Conservation (phyloP, 352 stramenopile species). For the Aphanomyces invadans region DNA sequence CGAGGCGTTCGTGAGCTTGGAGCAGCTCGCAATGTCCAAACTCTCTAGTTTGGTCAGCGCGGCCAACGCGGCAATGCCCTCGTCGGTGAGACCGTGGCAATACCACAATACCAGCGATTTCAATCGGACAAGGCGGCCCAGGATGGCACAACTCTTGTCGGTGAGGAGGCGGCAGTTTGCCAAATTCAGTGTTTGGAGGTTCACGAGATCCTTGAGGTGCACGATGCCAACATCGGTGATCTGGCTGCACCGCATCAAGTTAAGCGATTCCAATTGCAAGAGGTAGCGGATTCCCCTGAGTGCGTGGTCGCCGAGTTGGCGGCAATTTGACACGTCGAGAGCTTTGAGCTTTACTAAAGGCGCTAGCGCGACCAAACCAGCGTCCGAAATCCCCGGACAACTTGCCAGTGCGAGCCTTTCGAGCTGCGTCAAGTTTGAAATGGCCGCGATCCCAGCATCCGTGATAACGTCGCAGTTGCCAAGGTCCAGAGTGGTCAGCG, state of each 20-base stretch:
- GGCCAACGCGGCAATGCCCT: slow-evolving; percentile 35
- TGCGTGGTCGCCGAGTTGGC: slow-evolving; percentile 57
- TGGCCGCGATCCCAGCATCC: slow-evolving; percentile 37
- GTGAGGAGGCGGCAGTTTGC: slow-evolving; percentile 75
- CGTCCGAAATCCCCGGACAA: slow-evolving; percentile 47
- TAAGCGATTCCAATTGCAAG: slow-evolving; percentile 53
- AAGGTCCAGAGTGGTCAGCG: slow-evolving; percentile 62
- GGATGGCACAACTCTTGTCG: slow-evolving; percentile 34
- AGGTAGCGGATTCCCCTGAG: slow-evolving; percentile 48
- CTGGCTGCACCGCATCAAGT: slow-evolving; percentile 75
- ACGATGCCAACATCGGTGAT: slow-evolving; percentile 50
- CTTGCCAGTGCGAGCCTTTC: slow-evolving; percentile 57
- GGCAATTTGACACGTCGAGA: slow-evolving; percentile 67
- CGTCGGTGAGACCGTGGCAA: slow-evolving; percentile 79
- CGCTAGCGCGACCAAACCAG: slow-evolving; percentile 43
- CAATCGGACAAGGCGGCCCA: slow-evolving; percentile 42
- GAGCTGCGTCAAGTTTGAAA: slow-evolving; percentile 40
- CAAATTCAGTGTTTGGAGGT: slow-evolving; percentile 66
- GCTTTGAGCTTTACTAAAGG: slow-evolving; percentile 42
- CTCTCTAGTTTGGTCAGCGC: slow-evolving; percentile 46
- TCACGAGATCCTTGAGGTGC: slow-evolving; percentile 36
- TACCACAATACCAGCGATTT: slow-evolving; percentile 72
- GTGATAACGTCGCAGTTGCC: slow-evolving; percentile 71
- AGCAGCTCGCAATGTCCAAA: slow-evolving; percentile 68
- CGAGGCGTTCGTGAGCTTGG: slow-evolving; percentile 47